Evolutionary conservation across 768 basidiomycete species (phyloP).

Genomic region (Amanita rubescens): DNA sequence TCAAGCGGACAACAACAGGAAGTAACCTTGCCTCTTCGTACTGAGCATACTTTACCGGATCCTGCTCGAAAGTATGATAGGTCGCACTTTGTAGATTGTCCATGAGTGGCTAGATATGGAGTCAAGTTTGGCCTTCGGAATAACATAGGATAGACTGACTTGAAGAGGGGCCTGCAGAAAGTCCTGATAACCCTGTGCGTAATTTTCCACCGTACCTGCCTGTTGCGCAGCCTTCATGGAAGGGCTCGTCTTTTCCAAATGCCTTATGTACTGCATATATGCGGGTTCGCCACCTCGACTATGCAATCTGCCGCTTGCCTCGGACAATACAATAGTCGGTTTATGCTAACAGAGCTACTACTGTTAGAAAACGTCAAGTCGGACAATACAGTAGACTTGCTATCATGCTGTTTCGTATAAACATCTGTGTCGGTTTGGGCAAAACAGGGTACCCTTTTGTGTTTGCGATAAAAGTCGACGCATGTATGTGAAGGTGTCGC

Average conservation of each 20-base stretch:
- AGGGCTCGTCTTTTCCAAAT: slow-evolving; percentile 74
- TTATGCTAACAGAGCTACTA: slow-evolving; percentile 51
- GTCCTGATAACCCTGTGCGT: slow-evolving; percentile 90
- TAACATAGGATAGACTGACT: slow-evolving; percentile 31
- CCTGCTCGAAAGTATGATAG: slow-evolving; percentile 96
- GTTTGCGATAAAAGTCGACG: slow-evolving; percentile 90
- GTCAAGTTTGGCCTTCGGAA: slow-evolving; percentile 6
- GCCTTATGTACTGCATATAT: slow-evolving; percentile 83
- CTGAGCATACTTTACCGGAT: slow-evolving; percentile 91
- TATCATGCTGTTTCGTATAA: slow-evolving; percentile 86
- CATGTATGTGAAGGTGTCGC: slow-evolving; percentile 81
- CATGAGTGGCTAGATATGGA: slow-evolving; percentile 72
- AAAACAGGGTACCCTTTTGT: slow-evolving; percentile 95
- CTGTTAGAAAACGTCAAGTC: slow-evolving; percentile 9
- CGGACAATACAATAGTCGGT: slow-evolving; percentile 79
- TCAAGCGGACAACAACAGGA: slow-evolving; percentile 3
- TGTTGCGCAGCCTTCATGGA: slow-evolving; percentile 55
- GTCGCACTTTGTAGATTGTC: slow-evolving; percentile 94
- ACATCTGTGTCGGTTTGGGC: slow-evolving; percentile 86
- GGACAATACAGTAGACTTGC: slow-evolving; percentile 34
- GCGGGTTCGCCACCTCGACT: slow-evolving; percentile 74
- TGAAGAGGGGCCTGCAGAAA: slow-evolving; percentile 93
- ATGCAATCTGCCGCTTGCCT: slow-evolving; percentile 59
- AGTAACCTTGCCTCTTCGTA: slow-evolving; percentile 74
- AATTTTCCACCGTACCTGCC: slow-evolving; percentile 77